Conservation (phyloP, 1,284 basidiomycete species). For the Heterobasidion occidentale region DNA sequence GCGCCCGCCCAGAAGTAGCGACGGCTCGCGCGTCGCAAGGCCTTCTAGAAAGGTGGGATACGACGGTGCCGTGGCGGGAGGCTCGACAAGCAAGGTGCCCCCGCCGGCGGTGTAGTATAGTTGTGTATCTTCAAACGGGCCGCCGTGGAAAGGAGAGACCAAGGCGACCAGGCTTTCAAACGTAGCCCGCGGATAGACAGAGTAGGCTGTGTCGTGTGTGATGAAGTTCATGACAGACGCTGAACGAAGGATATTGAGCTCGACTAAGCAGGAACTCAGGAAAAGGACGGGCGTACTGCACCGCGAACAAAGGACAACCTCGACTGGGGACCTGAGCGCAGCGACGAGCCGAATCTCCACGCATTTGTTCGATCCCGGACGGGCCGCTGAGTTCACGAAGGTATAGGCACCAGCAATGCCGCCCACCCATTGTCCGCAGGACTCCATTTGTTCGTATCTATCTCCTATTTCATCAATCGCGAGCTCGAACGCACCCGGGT, state of each 20-base stretch:
- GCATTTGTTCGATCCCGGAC: background rate
- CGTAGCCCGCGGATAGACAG: slow-evolving; percentile 15
- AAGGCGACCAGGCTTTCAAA: slow-evolving; percentile 9
- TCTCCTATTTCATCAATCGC: background rate
- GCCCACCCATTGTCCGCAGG: background rate
- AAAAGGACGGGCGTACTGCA: slow-evolving; percentile 25
- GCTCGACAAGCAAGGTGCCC: slow-evolving; percentile 14
- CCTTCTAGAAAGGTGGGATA: background rate
- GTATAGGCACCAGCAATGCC: slow-evolving; percentile 4
- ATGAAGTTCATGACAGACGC: slow-evolving; percentile 18
- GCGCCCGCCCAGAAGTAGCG: slow-evolving; percentile 7
- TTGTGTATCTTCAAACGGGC: slow-evolving; percentile 2
- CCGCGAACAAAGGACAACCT: slow-evolving; percentile 33
- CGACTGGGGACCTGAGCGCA: slow-evolving; percentile 18
- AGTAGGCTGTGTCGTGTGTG: slow-evolving; percentile 10
- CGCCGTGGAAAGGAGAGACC: background rate
- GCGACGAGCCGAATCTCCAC: slow-evolving; percentile 29
- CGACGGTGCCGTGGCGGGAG: background rate
- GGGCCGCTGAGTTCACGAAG: background rate
- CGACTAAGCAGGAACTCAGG: background rate
- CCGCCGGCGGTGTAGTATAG: slow-evolving; percentile 21
- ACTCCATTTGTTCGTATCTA: background rate
- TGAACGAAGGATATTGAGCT: background rate
- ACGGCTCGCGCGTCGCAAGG: background rate
- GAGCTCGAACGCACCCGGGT: background rate